Evolutionary conservation across 768 basidiomycete genomes (phyloP), one percentile per base, ranked within the genome.

Genomic region (Favolaschia claudopus): DNA sequence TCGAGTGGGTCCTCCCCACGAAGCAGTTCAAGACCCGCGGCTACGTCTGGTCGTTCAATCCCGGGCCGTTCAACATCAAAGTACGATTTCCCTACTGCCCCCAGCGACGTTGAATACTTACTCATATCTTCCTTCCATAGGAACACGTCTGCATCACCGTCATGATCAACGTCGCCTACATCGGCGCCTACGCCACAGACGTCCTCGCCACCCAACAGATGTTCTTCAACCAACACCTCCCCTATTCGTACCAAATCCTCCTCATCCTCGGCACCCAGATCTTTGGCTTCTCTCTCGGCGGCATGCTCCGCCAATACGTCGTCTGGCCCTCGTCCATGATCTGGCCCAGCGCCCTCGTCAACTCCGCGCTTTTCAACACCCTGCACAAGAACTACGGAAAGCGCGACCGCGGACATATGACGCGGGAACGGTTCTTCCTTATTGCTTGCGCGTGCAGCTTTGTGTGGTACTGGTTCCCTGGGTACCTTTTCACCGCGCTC

Each of bases 51-150:
- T 83, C 89, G 13, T 72, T 92, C 45, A 92, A 89, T 65, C 86
- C 87, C 0, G 93, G 93, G 1, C 92, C 90, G 5, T 95, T 95
- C 79, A 88, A 84, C 60, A 86, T 95, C 80, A 95, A 95, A n/a
- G n/a, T n/a, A n/a, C n/a, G n/a, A n/a, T n/a, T n/a, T n/a, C n/a
- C n/a, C n/a, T n/a, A n/a, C n/a, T n/a, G n/a, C n/a, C n/a, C n/a
- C n/a, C n/a, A n/a, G n/a, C n/a, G n/a, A n/a, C n/a, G n/a, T n/a
- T n/a, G n/a, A n/a, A n/a, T n/a, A n/a, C n/a, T n/a, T n/a, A n/a
- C n/a, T n/a, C n/a, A n/a, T n/a, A n/a, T n/a, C n/a, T n/a, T n/a
- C n/a, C n/a, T n/a, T n/a, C n/a, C n/a, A n/a, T n/a, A n/a, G 79
- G 93, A 95, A 69, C 93, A 95, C 67, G 87, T 91, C 61, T 87